Percentiles rank a stretch among this genome's conserved stretches.
Conservation (phyloP, 345 rosid genomes). For the Iberis pinnata region DNA sequence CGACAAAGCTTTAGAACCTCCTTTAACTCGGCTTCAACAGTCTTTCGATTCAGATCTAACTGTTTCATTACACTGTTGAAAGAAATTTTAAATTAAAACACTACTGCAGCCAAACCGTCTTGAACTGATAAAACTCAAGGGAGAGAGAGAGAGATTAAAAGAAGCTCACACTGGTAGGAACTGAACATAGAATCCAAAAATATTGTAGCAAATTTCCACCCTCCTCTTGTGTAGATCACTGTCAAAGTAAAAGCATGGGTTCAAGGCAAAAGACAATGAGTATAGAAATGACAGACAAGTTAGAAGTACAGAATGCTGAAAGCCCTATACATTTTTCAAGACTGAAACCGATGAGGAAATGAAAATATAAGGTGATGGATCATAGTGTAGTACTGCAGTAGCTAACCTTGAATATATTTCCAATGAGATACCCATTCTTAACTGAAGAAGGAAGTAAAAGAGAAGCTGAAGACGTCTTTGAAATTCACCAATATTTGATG, state of each 20-base stretch:
- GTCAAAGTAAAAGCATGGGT: slow-evolving; percentile 19
- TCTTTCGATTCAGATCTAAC: slow-evolving; percentile 46
- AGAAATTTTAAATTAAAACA: slow-evolving; percentile 25
- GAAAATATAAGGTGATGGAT: slow-evolving; percentile 5
- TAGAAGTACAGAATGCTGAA: slow-evolving; percentile 12
- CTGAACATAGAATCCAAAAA: slow-evolving; percentile 78
- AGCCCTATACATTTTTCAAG: background rate
- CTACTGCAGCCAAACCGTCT: slow-evolving; percentile 3
- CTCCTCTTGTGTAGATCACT: slow-evolving; percentile 54
- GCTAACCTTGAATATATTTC: slow-evolving; percentile 59
- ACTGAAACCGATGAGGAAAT: background rate
- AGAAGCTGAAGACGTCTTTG: slow-evolving; percentile 80
- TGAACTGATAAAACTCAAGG: slow-evolving; percentile 11
- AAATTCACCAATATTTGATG: slow-evolving; percentile 85
- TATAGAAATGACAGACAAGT: slow-evolving; percentile 1
- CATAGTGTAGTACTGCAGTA: too few relatives aligned
- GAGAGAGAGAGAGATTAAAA: background rate
- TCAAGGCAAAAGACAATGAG: background rate
- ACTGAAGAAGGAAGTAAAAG: slow-evolving; percentile 72
- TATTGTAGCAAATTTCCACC: slow-evolving; percentile 64
- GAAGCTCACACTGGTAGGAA: slow-evolving; percentile 71
- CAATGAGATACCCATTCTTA: slow-evolving; percentile 49
- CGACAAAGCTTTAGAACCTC: slow-evolving; percentile 61
- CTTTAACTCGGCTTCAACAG: slow-evolving; percentile 52
- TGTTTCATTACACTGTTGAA: slow-evolving; percentile 55